These are phyloP conservation scores for Sporothrix brasiliensis DNA, from an alignment of 2,329 filamentous ascomycete genomes.

Conservation along the genomic window DNA sequence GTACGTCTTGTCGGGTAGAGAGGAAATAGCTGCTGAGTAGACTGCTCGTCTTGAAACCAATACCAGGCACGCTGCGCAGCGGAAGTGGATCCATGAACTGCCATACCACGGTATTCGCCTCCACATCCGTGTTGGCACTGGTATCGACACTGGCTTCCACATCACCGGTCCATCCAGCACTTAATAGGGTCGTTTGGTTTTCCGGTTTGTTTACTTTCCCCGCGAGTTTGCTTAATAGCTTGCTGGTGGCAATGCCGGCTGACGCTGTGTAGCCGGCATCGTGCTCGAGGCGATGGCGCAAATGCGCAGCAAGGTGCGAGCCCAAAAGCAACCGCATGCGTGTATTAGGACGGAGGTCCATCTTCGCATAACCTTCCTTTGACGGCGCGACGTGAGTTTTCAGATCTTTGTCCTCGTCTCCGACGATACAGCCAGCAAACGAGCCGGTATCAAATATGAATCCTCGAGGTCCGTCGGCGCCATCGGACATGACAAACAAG, in stretches of 20 bases:
- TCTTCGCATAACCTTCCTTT: too few species aligned
- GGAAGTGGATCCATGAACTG: conserved; percentile 75
- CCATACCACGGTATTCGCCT: conserved; percentile 49
- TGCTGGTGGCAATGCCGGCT: conserved; percentile 85
- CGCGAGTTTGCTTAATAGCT: conserved; percentile 81
- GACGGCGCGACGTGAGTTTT: conserved; percentile 14
- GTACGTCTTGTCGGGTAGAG: conserved; percentile 42
- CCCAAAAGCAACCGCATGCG: conserved; percentile 69
- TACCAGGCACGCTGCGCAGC: conserved; percentile 79
- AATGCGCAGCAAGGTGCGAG: conserved; percentile 76
- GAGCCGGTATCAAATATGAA: conserved; percentile 75
- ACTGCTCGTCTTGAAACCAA: conserved; percentile 76
- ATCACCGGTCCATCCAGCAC: background rate
- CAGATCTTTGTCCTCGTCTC: background rate
- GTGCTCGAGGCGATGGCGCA: conserved; percentile 70
- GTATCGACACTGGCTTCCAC: background rate
- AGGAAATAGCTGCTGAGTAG: conserved; percentile 54
- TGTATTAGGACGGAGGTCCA: conserved; percentile 40
- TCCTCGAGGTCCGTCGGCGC: conserved; percentile 66
- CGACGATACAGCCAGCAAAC: conserved; percentile 63
- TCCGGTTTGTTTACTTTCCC: conserved; percentile 85
- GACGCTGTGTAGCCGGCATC: conserved; percentile 82
- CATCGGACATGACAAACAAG: conserved; percentile 74
- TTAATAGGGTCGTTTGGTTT: conserved; percentile 78
- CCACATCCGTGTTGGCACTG: background rate